A percentile compares a stretch with the other conserved stretches of the same genome.
Evolutionary conservation across 2,329 filamentous ascomycete species (phyloP).

Genomic region (Arthrinium puccinioides): DNA sequence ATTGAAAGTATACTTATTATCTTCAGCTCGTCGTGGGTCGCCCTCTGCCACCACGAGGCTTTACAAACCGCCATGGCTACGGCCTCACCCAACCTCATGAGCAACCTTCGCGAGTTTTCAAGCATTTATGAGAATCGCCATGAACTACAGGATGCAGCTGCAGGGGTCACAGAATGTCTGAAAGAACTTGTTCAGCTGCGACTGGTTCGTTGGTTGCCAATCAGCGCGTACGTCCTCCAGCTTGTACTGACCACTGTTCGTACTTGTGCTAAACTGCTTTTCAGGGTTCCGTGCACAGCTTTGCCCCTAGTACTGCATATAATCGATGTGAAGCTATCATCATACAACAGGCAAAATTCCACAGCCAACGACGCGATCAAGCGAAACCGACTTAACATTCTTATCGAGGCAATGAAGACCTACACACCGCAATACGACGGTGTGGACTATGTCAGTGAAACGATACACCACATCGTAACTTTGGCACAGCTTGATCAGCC

Average conservation of each 20-base stretch:
- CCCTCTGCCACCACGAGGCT: slow-evolving; percentile 39
- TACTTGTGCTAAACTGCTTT: background rate
- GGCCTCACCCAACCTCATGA: slow-evolving; percentile 24
- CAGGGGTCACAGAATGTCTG: slow-evolving; percentile 35
- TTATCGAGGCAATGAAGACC: slow-evolving; percentile 37
- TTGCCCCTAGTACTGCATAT: slow-evolving; percentile 29
- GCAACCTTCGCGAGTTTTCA: slow-evolving; percentile 22
- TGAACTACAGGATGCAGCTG: slow-evolving; percentile 36
- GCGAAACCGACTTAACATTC: slow-evolving; percentile 34
- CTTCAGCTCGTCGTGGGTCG: slow-evolving; percentile 31
- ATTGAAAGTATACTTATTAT: too few relatives aligned
- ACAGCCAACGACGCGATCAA: slow-evolving; percentile 24
- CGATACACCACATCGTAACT: slow-evolving; percentile 34
- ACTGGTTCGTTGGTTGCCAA: slow-evolving; percentile 37
- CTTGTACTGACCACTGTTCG: background rate
- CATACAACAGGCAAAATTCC: slow-evolving; percentile 13
- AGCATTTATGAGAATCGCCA: slow-evolving; percentile 31
- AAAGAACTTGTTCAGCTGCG: slow-evolving; percentile 38
- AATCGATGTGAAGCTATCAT: slow-evolving; percentile 28
- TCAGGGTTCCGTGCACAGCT: slow-evolving; percentile 26
- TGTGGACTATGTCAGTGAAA: slow-evolving; percentile 36
- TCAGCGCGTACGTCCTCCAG: slow-evolving; percentile 32
- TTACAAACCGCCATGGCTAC: slow-evolving; percentile 34
- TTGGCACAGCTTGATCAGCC: slow-evolving; percentile 29
- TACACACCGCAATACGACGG: slow-evolving; percentile 39